Evolutionary conservation across 345 rosid genomes (phyloP).

Genomic region (Bruguiera sexangula): DNA sequence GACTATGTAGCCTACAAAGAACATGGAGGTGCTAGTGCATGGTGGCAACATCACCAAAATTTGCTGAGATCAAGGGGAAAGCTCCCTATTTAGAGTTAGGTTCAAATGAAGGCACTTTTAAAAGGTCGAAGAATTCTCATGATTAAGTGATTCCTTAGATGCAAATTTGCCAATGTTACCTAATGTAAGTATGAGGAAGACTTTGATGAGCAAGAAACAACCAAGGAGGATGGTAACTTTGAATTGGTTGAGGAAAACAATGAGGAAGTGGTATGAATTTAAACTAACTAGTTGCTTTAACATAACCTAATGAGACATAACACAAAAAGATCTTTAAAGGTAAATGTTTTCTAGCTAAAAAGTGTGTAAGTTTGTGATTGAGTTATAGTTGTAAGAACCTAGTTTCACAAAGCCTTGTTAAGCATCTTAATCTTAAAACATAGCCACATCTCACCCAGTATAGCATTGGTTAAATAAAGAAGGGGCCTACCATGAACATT

Average conservation of each 20-base stretch:
- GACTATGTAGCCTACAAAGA: too few relatives aligned
- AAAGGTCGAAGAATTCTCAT: too few relatives aligned
- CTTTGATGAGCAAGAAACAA: not conserved
- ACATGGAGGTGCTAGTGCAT: too few relatives aligned
- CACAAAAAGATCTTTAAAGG: not conserved
- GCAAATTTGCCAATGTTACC: not conserved
- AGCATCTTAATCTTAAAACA: not conserved
- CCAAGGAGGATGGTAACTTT: too few relatives aligned
- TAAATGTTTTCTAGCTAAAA: not conserved
- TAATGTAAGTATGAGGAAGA: not conserved
- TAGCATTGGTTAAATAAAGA: not conserved
- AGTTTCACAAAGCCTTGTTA: not conserved
- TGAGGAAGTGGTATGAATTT: too few relatives aligned
- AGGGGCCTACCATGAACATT: not conserved
- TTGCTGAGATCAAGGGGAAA: too few relatives aligned
- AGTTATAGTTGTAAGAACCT: not conserved
- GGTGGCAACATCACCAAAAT: too few relatives aligned
- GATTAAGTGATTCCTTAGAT: not conserved
- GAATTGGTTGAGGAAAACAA: too few relatives aligned
- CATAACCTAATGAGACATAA: not conserved
- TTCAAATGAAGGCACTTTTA: too few relatives aligned
- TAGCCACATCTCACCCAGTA: too few relatives aligned
- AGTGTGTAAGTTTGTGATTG: not conserved
- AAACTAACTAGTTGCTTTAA: too few relatives aligned
- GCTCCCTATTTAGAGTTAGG: too few relatives aligned